phyloP scores from a whole-genome alignment of 2,329 filamentous ascomycete genomes.

The Hymenotorrendiella dingleyae region DNA sequence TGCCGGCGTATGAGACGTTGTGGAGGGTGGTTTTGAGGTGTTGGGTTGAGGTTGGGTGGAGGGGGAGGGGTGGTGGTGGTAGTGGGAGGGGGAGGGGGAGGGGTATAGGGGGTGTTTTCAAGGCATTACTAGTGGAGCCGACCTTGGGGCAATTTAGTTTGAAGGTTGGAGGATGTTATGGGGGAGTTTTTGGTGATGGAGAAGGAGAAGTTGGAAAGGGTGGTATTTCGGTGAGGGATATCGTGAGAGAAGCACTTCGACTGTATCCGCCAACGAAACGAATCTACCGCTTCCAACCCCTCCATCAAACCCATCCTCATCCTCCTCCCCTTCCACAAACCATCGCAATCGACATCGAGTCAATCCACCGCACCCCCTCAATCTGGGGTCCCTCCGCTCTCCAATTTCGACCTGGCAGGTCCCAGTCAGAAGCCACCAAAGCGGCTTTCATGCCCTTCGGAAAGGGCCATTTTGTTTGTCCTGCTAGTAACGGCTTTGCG shows the following conservation, averaged over 20 bases:
- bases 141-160: neutral
- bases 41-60: conserved; percentile 15
- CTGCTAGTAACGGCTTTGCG: conserved; percentile 11
- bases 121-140: neutral
- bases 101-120: no score
- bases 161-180: no score
- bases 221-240: conserved; percentile 3
- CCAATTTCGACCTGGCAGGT: conserved; percentile 22
- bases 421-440: conserved; percentile 1
- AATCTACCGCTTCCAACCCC: conserved; percentile 7
- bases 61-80: no score
- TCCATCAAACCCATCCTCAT: no score
- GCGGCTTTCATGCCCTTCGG: conserved; percentile 14
- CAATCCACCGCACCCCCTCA: conserved; percentile 9
- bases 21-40: conserved; percentile 11
- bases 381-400: conserved; percentile 12
- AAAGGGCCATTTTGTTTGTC: conserved; percentile 10
- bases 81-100: no score
- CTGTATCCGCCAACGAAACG: conserved; percentile 16
- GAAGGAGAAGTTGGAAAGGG: neutral
- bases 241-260: conserved; percentile 13
- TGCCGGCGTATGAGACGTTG: conserved; percentile 14
- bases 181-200: no score
- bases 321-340: no score
- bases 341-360: conserved; percentile 13